These are phyloP conservation scores for Ilex asprella DNA, from an alignment of 257 asterid species.

Conservation along the genomic window DNA sequence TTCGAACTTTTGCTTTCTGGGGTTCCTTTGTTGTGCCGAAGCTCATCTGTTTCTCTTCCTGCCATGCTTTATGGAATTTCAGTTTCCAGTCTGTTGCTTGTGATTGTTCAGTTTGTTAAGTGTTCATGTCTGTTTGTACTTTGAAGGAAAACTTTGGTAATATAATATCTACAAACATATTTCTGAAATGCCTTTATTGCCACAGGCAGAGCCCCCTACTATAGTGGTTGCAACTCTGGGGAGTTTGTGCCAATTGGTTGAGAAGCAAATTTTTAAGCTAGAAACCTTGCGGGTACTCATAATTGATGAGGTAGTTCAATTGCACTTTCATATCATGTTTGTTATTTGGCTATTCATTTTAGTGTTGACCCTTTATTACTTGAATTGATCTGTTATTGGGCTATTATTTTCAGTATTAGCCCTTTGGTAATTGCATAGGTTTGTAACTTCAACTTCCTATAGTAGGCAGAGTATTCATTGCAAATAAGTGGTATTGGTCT, in stretches of 20 bases:
- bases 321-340: neutral
- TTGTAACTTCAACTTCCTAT: too few relatives aligned
- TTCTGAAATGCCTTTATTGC: slow-evolving; percentile 13
- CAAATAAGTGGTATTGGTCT: too few relatives aligned
- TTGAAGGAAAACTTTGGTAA: neutral
- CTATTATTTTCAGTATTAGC: too few relatives aligned
- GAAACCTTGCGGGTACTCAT: slow-evolving; percentile 77
- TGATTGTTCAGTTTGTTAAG: too few relatives aligned
- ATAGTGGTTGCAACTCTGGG: slow-evolving; percentile 83
- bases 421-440: too few relatives aligned
- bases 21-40: too few relatives aligned
- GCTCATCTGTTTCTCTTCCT: too few relatives aligned
- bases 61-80: too few relatives aligned
- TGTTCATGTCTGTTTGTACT: neutral
- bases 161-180: neutral
- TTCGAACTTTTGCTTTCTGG: too few relatives aligned
- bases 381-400: neutral
- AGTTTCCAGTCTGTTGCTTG: too few relatives aligned
- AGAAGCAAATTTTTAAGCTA: slow-evolving; percentile 63
- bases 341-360: neutral
- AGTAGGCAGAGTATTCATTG: too few relatives aligned
- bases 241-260: slow-evolving; percentile 84
- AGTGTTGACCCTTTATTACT: too few relatives aligned
- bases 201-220: slow-evolving; percentile 85
- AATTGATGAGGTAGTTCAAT: slow-evolving; percentile 75